Percentiles rank a stretch among this genome's conserved stretches.
phyloP scores from a whole-genome alignment of 176 grass and related monocot genomes.

The Areca catechu region DNA sequence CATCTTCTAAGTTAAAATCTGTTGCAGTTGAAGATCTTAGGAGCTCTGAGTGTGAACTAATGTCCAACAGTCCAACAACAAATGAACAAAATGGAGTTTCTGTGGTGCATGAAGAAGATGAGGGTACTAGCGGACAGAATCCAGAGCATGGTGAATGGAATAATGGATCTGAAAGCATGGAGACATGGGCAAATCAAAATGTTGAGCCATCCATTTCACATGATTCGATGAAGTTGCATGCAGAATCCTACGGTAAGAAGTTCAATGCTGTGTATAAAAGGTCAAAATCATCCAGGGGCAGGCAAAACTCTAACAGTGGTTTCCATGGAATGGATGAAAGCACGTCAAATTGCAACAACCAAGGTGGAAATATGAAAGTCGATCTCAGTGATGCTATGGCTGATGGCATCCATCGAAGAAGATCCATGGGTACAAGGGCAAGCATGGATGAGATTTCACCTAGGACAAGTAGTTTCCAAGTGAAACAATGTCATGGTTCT shows the following conservation, averaged over 20 bases:
- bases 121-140: conserved; percentile 26
- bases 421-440: conserved; percentile 27
- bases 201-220: conserved; percentile 27
- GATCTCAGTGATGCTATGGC: conserved; percentile 35
- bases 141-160: conserved; percentile 18
- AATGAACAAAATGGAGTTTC: conserved; percentile 19
- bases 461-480: conserved; percentile 27
- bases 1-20: conserved; percentile 31
- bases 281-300: conserved; percentile 42
- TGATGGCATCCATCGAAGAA: conserved; percentile 44
- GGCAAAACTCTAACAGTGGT: conserved; percentile 45
- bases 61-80: conserved; percentile 6
- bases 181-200: conserved; percentile 23
- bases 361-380: conserved; percentile 42
- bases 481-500: conserved; percentile 42
- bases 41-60: conserved; percentile 8
- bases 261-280: conserved; percentile 65
- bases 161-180: conserved; percentile 28
- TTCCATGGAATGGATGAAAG: conserved; percentile 47
- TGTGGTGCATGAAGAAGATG: conserved; percentile 33
- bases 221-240: conserved; percentile 22
- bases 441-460: conserved; percentile 18
- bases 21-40: conserved; percentile 11
- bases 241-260: conserved; percentile 23
- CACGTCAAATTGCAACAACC: conserved; percentile 52